Base-by-base conservation (phyloP, 108 stramenopile genomes). In the Nitzschia palea region DNA sequence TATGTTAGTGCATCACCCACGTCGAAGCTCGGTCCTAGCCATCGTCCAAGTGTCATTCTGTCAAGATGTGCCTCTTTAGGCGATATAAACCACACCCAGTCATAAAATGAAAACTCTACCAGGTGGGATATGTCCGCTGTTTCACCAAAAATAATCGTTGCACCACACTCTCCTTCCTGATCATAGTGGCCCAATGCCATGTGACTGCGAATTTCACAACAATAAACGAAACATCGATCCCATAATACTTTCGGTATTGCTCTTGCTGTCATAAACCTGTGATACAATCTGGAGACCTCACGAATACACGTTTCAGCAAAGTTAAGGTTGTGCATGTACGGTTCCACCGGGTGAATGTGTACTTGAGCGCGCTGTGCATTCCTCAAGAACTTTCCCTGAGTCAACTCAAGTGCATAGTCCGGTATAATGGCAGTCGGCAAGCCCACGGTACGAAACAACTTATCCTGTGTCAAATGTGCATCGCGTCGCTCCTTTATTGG, bases 101-200 rank as follows among this genome's bases (percentile, higher is more conserved):
- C 62, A 66, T 77, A 78, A 50, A 53, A 81, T 3, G 44, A 71
- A 52, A 76, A 76, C 44, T 76, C 62, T 20, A 53, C 34, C 3
- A 70, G 62, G 15, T 68, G 67, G 18, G 70, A 68, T 10, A 84
- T 84, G 33, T 84, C 79, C 3, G 79, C 50, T 1, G 79, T 77
- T 0, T 70, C 68, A 9, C 82, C 76, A 0, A 47, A 27, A 6
- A 56, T 6, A 6, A 30, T 31, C 14, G 55, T 56, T 14, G 25
- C 12, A 22, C 26, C 26, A 32, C 9, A 9, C 25, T 56, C 14
- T 6, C 55, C 55, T 6, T 56, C 9, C 12, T 17, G 23, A 5
- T 31, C 55, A 23, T 31, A 31, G 28, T 17, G 4, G 29, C 12
- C 9, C 5, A 5, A n/a, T 17, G 31, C 55, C 33, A 67, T 74